Evolutionary conservation across 225 moss, liverwort and hornwort genomes (phyloP).

Genomic region (Climacium dendroides): DNA sequence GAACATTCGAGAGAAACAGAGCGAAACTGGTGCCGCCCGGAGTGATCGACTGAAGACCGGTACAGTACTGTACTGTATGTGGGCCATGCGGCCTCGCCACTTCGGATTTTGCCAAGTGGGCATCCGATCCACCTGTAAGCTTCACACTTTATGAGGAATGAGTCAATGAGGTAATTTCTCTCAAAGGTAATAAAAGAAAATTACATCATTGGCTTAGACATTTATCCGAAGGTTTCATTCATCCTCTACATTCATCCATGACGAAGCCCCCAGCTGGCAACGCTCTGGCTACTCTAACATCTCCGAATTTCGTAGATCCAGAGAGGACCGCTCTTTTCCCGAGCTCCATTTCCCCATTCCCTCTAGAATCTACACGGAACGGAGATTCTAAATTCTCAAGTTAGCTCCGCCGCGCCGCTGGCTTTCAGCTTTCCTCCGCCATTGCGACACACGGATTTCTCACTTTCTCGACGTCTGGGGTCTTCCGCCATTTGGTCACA

Average conservation of each 20-base stretch:
- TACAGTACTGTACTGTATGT: too few species aligned
- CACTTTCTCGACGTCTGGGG: neutral
- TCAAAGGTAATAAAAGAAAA: too few species aligned
- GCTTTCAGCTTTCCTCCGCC: neutral
- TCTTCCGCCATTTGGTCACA: neutral
- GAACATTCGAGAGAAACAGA: neutral
- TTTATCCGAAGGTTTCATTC: too few species aligned
- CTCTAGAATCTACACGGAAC: neutral
- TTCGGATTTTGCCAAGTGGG: neutral
- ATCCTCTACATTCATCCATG: neutral
- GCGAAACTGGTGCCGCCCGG: neutral
- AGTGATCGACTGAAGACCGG: too few species aligned
- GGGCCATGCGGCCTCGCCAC: neutral
- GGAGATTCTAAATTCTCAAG: neutral
- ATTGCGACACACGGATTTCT: neutral
- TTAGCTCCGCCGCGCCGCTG: neutral
- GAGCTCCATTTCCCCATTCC: neutral
- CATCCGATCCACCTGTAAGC: neutral
- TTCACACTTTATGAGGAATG: neutral
- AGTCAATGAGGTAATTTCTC: neutral
- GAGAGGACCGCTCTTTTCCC: too few species aligned
- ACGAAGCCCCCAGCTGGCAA: neutral
- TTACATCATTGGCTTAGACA: too few species aligned
- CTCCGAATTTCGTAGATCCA: rapidly evolving
- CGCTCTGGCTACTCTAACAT: neutral